Evolutionary conservation across 148 eudicot genomes (phyloP).

Genomic region (Pharnaceum exiguum): DNA sequence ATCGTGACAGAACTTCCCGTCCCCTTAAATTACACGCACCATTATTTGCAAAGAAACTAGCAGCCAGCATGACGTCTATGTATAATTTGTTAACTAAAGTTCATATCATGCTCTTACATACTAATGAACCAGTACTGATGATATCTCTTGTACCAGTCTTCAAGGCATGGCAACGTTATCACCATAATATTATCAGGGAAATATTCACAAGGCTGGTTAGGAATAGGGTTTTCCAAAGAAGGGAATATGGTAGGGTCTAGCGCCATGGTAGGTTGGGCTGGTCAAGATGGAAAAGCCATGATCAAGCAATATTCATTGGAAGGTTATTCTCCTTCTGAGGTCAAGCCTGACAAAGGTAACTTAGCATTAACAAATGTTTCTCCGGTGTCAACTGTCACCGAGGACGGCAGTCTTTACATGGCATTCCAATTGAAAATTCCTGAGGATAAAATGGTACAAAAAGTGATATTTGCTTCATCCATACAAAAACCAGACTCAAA

Average conservation of each 20-base stretch:
- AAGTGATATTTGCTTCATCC: slow-evolving; percentile 11
- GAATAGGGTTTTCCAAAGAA: slow-evolving; percentile 9
- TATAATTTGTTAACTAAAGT: no score
- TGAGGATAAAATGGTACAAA: neutral
- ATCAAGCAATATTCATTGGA: slow-evolving; percentile 15
- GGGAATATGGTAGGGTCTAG: slow-evolving; percentile 15
- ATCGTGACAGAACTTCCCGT: no score
- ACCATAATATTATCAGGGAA: slow-evolving; percentile 12
- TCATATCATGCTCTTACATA: no score
- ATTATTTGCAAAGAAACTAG: no score
- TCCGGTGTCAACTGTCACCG: neutral
- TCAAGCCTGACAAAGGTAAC: slow-evolving; percentile 11
- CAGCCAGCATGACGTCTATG: no score
- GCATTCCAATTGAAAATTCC: slow-evolving; percentile 16
- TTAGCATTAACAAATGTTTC: slow-evolving; percentile 9
- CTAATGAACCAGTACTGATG: no score
- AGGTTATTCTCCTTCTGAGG: neutral
- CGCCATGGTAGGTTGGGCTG: slow-evolving; percentile 19
- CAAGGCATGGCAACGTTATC: neutral
- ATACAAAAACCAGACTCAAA: neutral
- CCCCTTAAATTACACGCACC: no score
- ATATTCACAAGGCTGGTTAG: slow-evolving; percentile 2
- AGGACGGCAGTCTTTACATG: neutral
- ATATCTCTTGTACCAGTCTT: neutral
- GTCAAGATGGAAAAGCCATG: neutral